These are phyloP conservation scores for Komagataella pastoris DNA, from an alignment of 805 yeast species.

Conservation along the genomic window DNA sequence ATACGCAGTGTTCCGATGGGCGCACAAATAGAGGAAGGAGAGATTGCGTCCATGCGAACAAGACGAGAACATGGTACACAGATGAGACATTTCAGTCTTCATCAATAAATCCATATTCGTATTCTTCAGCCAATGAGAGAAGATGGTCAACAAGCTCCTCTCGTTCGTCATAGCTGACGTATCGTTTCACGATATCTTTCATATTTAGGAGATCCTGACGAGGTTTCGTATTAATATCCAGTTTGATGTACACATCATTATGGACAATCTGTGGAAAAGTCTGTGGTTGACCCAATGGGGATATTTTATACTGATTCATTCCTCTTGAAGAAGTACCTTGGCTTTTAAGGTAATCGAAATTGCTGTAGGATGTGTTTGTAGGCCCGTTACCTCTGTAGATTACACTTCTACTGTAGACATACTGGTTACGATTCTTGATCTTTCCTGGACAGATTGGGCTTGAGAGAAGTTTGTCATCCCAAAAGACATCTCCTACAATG, in stretches of 20 bases:
- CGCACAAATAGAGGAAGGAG: background rate
- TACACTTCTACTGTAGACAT: background rate
- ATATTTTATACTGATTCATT: background rate
- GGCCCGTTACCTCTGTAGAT: background rate
- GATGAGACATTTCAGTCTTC: conserved; percentile 11
- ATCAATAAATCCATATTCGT: conserved; percentile 37
- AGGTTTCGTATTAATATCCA: conserved; percentile 8
- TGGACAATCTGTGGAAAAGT: background rate
- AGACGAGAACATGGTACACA: background rate
- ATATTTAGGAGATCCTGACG: conserved; percentile 9
- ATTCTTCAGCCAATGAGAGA: conserved; percentile 27
- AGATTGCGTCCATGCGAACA: background rate
- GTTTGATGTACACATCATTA: conserved; percentile 2
- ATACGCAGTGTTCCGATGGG: background rate
- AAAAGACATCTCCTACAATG: background rate
- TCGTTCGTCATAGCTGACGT: conserved; percentile 30
- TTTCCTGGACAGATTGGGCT: background rate
- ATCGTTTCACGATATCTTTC: conserved; percentile 12
- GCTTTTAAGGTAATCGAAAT: background rate
- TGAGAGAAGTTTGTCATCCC: background rate
- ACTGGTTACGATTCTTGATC: background rate
- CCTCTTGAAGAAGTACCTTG: background rate
- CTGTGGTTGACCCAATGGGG: background rate
- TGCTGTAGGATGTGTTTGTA: background rate
- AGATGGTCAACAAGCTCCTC: conserved; percentile 36